Base-by-base conservation (phyloP, 164 flowering plant species). In the Kingdonia uniflora region DNA sequence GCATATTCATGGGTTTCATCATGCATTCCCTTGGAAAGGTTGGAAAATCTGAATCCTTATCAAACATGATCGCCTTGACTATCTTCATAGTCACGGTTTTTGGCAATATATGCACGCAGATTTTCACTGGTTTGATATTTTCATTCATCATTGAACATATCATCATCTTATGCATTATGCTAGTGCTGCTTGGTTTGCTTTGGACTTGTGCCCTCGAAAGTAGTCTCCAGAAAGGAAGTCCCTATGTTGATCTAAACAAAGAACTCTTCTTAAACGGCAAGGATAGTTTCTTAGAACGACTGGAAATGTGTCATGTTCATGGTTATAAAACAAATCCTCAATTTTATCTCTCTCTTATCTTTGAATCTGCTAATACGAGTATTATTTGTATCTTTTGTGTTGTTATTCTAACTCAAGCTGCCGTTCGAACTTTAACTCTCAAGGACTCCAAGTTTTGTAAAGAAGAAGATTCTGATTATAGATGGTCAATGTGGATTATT, bases 71-170 rank as follows among this genome's bases (percentile, higher is more conserved):
- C n/a, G n/a, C n/a, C n/a, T n/a, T n/a, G n/a, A n/a, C n/a, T n/a
- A n/a, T n/a, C n/a, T n/a, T n/a, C n/a, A 16, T 39, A 39, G 2
- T 45, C 54, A 11, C 20, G 62, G 17, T 54, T 16, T 26, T 45
- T 6, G 63, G 48, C n/a, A 49, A 67, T 48, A 39, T 57, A 1
- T 41, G 59, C 23, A 58, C 62, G 0, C 63, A 67, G 15, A 21
- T 67, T 13, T 5, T 0, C 16, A 56, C 65, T 14, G 59, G 59
- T 41, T 42, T 24, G 23, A 24, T 29, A 24, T 54, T 54, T n/a
- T 5, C 19, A 10, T 54, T 42, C 47, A 41, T 6, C n/a, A 2
- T 24, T 1, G 37, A 42, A 42, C 57, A 41, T 16, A 15, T 54
- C n/a, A n/a, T 15, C 8, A 23, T 40, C 33, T 15, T 42, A 6